These are phyloP conservation scores for Cutaneotrichosporon sp. DNA, from an alignment of 1,284 basidiomycete species.

Conservation along the genomic window DNA sequence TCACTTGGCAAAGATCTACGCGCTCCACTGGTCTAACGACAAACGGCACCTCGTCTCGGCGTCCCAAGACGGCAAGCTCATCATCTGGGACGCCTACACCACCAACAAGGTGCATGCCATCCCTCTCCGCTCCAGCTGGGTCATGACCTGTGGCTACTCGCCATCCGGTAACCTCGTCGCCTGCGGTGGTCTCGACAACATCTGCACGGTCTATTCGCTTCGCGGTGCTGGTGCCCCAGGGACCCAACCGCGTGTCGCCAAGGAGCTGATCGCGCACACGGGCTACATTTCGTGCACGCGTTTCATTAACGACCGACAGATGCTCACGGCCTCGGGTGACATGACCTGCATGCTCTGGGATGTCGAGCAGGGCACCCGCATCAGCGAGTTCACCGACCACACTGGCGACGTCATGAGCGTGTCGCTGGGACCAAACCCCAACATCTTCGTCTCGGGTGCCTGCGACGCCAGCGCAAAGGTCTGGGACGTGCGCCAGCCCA, in stretches of 20 bases:
- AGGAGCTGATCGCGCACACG: constrained; percentile 93
- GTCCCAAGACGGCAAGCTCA: constrained; percentile 98
- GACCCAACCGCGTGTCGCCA: constrained; percentile 59
- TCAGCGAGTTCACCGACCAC: constrained; percentile 97
- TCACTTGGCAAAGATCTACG: constrained; percentile 98
- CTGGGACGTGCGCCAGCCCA: constrained; percentile 91
- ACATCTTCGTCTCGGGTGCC: constrained; percentile 96
- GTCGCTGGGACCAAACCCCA: constrained; percentile 90
- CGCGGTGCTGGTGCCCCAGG: constrained; percentile 56
- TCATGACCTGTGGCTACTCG: constrained; percentile 99
- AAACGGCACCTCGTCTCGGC: constrained; percentile 96
- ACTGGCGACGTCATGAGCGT: constrained; percentile 99
- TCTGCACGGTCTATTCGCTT: constrained; percentile 93
- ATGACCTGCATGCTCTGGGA: constrained; percentile 99
- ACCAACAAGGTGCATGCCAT: constrained; percentile 99
- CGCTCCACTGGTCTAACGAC: constrained; percentile 99
- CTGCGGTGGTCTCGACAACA: constrained; percentile 98
- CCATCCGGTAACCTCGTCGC: constrained; percentile 96
- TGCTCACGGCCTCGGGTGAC: constrained; percentile 94
- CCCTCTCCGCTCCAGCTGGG: constrained; percentile 95
- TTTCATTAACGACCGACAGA: constrained; percentile 97
- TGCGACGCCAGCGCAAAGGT: constrained; percentile 98
- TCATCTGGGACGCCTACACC: constrained; percentile 99
- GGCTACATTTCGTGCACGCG: constrained; percentile 98
- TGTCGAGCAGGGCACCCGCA: constrained; percentile 91